Evolutionary conservation across 495 filamentous ascomycete species (phyloP), one percentile per base, ranked within the genome.

Genomic region (Clavariopsis aquatica): DNA sequence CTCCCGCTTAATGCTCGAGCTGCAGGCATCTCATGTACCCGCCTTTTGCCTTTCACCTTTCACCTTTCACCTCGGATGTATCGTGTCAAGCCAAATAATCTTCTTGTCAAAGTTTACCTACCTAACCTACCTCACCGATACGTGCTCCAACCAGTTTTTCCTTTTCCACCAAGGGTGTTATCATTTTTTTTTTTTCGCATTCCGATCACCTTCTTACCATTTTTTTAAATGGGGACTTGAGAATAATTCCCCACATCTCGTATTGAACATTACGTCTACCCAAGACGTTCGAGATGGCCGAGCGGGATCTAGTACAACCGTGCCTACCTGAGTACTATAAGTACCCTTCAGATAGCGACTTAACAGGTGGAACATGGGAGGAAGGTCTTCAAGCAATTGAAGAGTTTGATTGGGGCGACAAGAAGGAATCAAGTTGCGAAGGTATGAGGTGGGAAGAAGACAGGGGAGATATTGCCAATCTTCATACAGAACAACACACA

Each of bases 331-430:
- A 56, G 15, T 24, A 56, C 36, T 20, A 56, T 38, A 36, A 49
- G n/a, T 54, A 64, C 26, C 20, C n/a, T 38, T 9, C 24, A n/a
- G 31, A 19, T n/a, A n/a, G 52, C 28, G 55, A 60, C 10, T 23
- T 31, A 24, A 2, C 17, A 2, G 60, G 22, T 15, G 29, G 49
- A 1, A 57, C 64, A 12, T 67, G 64, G 64, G 26, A 56, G 49
- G 64, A 67, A 1, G 64, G 64, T 17, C 26, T 61, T 2, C 13
- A 62, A 51, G 45, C 22, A 15, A 67, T 67, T 52, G 58, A 61
- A 51, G 52, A 62, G 13, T 67, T 67, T 27, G 51, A 67, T 41
- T 67, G 64, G 64, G 60, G 31, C 20, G n/a, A 22, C 4, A 52
- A 7, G 6, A 47, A 61, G 1, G 1, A 4, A 26, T 52, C 38